Base-by-base conservation (phyloP, 1,284 basidiomycete genomes). In the Gomphus bonarii region DNA sequence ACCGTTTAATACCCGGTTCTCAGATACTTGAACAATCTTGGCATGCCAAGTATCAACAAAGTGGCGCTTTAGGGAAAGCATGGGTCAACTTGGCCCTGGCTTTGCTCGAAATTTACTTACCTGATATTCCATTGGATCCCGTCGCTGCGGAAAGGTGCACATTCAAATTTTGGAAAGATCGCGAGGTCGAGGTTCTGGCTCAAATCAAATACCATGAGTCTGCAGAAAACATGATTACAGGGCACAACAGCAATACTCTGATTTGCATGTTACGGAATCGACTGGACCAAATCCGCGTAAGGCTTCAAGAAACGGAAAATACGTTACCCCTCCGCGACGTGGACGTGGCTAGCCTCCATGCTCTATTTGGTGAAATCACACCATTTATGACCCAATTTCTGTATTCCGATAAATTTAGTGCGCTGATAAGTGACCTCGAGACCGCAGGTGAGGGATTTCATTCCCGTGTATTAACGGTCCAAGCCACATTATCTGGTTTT, bases 51-150 rank as follows among this genome's bases (percentile, higher is more conserved):
- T 28, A 6, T 44, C 20, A 28, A 14, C 25, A 30, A 51, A 14
- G 43, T 11, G 22, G 36, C 9, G 51, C 18, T 31, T 9, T 43
- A 18, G 88, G 84, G 5, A 67, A 69, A 56, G 79, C 72, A 49
- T 97, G 85, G 84, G 72, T 94, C 44, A 77, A 75, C 0, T 66
- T 91, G 30, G 80, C 84, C 49, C 73, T 74, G 31, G 64, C 80
- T 54, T 68, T 90, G 31, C 66, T 91, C 16, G 73, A 82, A 1
- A 75, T 95, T n/a, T 89, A 88, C 66, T 76, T 98, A 50, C 94
- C 97, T 0, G 81, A 91, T 65, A 73, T 85, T 3, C 92, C 95
- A 1, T 72, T 98, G 55, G 97, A 99, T 68, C 95, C 95, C 9
- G 82, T 87, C 14, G 83, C 84, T 18, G 78, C 87, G 35, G 78